These are phyloP conservation scores for Mycogone perniciosa DNA, from an alignment of 2,329 filamentous ascomycete species.

Conservation along the genomic window DNA sequence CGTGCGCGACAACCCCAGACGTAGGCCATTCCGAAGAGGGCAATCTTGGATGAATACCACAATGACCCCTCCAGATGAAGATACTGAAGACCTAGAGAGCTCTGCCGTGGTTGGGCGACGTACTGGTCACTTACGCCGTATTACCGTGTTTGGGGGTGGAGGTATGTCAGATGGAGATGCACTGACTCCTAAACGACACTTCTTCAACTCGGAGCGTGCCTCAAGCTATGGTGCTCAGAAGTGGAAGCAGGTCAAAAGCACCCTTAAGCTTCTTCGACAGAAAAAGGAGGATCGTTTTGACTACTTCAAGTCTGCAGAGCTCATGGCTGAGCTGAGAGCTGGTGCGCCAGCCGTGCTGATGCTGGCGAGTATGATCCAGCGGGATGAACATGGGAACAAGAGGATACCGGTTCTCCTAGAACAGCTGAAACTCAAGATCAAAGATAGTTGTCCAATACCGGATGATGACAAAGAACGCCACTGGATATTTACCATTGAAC, in stretches of 20 bases:
- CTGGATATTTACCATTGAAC: constrained; percentile 80
- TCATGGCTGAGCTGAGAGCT: constrained; percentile 90
- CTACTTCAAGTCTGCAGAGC: constrained; percentile 88
- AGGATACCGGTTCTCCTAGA: constrained; percentile 92
- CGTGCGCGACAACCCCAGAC: constrained; percentile 54
- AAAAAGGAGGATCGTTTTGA: constrained; percentile 86
- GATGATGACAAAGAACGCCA: constrained; percentile 62
- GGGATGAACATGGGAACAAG: constrained; percentile 92
- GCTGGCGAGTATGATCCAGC: constrained; percentile 93
- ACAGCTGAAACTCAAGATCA: constrained; percentile 83
- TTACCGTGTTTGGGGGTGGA: constrained; percentile 60
- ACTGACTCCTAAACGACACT: constrained; percentile 48
- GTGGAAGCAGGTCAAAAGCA: constrained; percentile 91
- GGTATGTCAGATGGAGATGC: constrained; percentile 58
- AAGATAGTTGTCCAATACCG: constrained; percentile 67
- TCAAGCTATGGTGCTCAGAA: constrained; percentile 72
- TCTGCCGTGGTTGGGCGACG: constrained; percentile 43
- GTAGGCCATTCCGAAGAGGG: constrained; percentile 48
- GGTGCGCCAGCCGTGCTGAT: constrained; percentile 91
- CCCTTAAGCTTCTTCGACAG: constrained; percentile 69
- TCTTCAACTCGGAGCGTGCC: constrained; percentile 60
- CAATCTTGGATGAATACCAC: constrained; percentile 51
- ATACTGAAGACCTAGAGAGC: constrained; percentile 46
- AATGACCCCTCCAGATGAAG: constrained; percentile 40
- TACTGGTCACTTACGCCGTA: constrained; percentile 57